These are phyloP conservation scores for Glycyrrhiza uralensis DNA, from an alignment of 306 rosid genomes.

Conservation along the genomic window DNA sequence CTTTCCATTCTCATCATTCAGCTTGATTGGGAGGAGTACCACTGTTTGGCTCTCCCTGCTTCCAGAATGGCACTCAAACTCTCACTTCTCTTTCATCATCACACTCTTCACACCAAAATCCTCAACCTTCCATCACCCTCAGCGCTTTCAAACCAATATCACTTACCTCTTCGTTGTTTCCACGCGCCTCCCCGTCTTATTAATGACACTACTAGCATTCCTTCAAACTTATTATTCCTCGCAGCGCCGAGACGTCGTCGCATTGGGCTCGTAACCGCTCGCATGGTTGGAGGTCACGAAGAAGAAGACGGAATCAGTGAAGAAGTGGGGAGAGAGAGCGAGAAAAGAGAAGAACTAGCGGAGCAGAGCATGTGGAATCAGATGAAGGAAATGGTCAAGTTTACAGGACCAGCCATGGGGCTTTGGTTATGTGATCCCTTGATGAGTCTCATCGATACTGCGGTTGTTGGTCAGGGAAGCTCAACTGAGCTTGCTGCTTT, in stretches of 20 bases:
- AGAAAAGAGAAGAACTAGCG: conserved; percentile 41
- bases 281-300: conserved; percentile 18
- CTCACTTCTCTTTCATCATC: background rate
- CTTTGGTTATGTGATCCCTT: conserved; percentile 84
- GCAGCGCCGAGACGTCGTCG: background rate
- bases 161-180: background rate
- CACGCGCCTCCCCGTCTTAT: conserved; percentile 5
- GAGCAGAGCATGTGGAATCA: conserved; percentile 55
- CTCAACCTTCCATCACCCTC: conserved; percentile 18
- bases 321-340: conserved; percentile 4
- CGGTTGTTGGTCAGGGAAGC: conserved; percentile 83
- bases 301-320: conserved; percentile 16
- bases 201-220: background rate
- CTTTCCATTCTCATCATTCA: background rate
- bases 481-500: conserved; percentile 89
- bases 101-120: conserved; percentile 23
- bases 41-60: background rate
- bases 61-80: conserved; percentile 37
- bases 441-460: conserved; percentile 89
- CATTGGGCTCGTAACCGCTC: background rate
- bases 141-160: background rate
- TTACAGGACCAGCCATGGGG: conserved; percentile 77
- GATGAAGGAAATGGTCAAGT: conserved; percentile 61
- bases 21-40: background rate
- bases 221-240: conserved; percentile 21